phyloP scores from a whole-genome alignment of 75 land plant genomes.

The Pinus albicaulis region DNA sequence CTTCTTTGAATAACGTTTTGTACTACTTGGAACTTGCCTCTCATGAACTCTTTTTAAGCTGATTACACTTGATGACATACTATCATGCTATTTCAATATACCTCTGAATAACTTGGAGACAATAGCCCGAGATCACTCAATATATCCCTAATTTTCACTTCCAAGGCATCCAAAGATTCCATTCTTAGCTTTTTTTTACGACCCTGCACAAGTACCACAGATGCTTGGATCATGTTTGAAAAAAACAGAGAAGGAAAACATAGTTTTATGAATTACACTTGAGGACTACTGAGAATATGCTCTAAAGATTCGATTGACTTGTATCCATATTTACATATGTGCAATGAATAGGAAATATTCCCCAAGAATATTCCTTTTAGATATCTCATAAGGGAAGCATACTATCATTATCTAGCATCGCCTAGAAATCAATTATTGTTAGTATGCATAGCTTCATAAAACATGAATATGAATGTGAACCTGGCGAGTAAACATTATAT shows the following conservation, averaged over 20 bases:
- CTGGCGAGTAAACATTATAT: slow-evolving; percentile 46
- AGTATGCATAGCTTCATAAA: not conserved
- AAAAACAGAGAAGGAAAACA: not conserved
- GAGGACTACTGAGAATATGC: not conserved
- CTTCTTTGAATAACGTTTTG: not conserved
- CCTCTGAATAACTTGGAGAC: slow-evolving; percentile 51
- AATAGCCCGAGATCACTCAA: slow-evolving; percentile 62
- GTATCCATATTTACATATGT: not conserved
- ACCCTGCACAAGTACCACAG: slow-evolving; percentile 2
- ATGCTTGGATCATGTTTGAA: not conserved
- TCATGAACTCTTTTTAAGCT: not conserved
- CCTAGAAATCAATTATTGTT: not conserved
- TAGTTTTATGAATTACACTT: not conserved
- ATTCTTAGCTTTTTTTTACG: slow-evolving; percentile 41
- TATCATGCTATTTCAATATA: slow-evolving; percentile 5
- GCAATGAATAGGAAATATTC: not conserved
- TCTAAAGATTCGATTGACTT: not conserved
- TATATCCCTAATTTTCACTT: slow-evolving; percentile 40
- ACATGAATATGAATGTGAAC: slow-evolving; percentile 12
- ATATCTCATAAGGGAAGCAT: not conserved
- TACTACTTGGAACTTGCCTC: not conserved
- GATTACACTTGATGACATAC: not conserved
- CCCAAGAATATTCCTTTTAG: not conserved
- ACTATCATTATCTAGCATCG: not conserved
- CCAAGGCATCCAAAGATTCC: slow-evolving; percentile 48